Conservation (phyloP, 1,139 yeast genomes). For the Pichia sp. region DNA sequence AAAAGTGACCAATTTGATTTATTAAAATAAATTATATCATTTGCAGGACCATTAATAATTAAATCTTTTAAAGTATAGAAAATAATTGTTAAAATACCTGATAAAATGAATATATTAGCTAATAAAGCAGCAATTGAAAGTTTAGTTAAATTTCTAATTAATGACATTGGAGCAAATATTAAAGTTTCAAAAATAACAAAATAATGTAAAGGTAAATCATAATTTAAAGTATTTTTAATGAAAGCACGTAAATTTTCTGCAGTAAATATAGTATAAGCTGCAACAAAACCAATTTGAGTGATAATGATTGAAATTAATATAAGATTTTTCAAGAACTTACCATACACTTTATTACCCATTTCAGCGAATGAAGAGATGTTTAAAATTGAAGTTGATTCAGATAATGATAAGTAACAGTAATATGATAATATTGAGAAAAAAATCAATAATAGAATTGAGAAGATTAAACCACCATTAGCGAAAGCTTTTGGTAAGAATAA, state of each 20-base stretch:
- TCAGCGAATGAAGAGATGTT: conserved; percentile 70
- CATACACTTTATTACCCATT: conserved; percentile 57
- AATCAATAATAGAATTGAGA: conserved; percentile 46
- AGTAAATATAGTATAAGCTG: conserved; percentile 68
- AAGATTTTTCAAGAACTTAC: conserved; percentile 48
- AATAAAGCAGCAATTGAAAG: conserved; percentile 59
- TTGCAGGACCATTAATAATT: conserved; percentile 41
- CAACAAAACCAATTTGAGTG: conserved; percentile 72
- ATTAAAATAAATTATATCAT: conserved; percentile 41
- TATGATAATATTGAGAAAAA: conserved; percentile 60
- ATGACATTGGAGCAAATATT: conserved; percentile 58
- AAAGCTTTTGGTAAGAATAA: conserved; percentile 68
- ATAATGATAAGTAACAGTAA: conserved; percentile 60
- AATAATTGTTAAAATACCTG: conserved; percentile 58
- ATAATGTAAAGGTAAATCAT: conserved; percentile 31
- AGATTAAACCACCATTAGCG: conserved; percentile 61
- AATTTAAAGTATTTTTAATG: conserved; percentile 38
- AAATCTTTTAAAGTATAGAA: conserved; percentile 47
- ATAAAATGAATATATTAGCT: conserved; percentile 58
- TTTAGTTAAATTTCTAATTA: conserved; percentile 65
- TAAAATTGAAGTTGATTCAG: conserved; percentile 48
- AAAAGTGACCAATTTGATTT: conserved; percentile 62
- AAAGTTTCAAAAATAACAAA: conserved; percentile 51
- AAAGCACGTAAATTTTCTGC: conserved; percentile 63
- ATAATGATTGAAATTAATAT: conserved; percentile 57